phyloP scores from a whole-genome alignment of 306 rosid genomes.

The Neltuma alba region DNA sequence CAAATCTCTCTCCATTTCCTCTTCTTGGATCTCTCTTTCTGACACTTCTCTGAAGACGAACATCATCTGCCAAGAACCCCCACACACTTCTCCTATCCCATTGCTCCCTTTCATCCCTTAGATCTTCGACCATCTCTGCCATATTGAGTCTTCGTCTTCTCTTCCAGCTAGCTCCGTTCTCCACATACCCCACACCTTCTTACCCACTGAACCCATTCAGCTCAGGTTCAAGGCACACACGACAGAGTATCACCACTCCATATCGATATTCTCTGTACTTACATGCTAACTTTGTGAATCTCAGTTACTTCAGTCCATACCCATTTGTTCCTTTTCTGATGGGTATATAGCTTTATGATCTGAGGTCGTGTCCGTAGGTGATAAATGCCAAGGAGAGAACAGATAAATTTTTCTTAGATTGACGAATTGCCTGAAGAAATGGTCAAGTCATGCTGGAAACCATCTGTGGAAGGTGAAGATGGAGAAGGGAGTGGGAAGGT shows the following conservation, averaged over 20 bases:
- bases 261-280: conserved; percentile 71
- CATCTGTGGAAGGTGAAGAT: conserved; percentile 64
- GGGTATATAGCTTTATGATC: conserved; percentile 43
- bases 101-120: conserved; percentile 48
- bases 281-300: conserved; percentile 47
- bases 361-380: conserved; percentile 43
- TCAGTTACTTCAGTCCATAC: conserved; percentile 63
- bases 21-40: conserved; percentile 66
- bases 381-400: conserved; percentile 23
- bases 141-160: conserved; percentile 51
- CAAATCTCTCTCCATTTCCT: conserved; percentile 50
- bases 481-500: conserved; percentile 60
- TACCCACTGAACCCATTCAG: conserved; percentile 33
- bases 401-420: neutral
- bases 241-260: conserved; percentile 41
- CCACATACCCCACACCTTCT: conserved; percentile 45
- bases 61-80: conserved; percentile 50
- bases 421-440: conserved; percentile 44
- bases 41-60: conserved; percentile 50
- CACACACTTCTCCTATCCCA: conserved; percentile 66
- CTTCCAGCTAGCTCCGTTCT: conserved; percentile 80
- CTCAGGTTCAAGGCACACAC: conserved; percentile 79
- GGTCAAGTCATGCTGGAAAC: conserved; percentile 84
- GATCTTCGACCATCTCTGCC: conserved; percentile 74
- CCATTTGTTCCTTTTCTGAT: conserved; percentile 59